phyloP scores from a whole-genome alignment of 2,329 filamentous ascomycete species.

The Fusarium sp. region DNA sequence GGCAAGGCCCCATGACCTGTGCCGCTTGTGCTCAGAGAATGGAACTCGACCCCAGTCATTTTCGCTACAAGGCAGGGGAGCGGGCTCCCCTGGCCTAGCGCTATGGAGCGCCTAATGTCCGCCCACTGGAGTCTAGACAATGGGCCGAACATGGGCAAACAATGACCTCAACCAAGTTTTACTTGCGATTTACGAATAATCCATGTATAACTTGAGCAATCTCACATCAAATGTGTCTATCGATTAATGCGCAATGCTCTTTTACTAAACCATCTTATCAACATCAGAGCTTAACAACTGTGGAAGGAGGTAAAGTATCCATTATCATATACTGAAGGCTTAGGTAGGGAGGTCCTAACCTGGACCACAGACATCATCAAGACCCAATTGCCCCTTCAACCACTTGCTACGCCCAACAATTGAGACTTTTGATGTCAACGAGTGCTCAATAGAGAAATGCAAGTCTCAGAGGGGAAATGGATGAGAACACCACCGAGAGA shows the following conservation, averaged over 20 bases:
- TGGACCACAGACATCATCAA: background rate
- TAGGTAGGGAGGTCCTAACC: background rate
- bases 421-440: slow-evolving; percentile 21
- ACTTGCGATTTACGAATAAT: background rate
- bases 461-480: slow-evolving; percentile 22
- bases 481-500: slow-evolving; percentile 15
- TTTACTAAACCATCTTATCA: background rate
- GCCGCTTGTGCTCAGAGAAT: background rate
- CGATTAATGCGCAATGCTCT: background rate
- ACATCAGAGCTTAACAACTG: background rate
- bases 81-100: slow-evolving; percentile 15
- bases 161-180: background rate
- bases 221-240: background rate
- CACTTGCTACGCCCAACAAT: slow-evolving; percentile 12
- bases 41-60: slow-evolving; percentile 1
- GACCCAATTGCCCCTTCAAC: slow-evolving; percentile 2
- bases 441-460: slow-evolving; percentile 10
- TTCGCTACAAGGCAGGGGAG: background rate
- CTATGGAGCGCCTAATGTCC: slow-evolving; percentile 2
- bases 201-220: background rate
- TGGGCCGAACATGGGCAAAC: background rate
- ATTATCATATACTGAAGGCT: background rate
- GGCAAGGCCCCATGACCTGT: background rate
- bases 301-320: background rate
- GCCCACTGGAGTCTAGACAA: background rate